Conservation (phyloP, 179 eudicot species). For the Nepenthes alata region DNA sequence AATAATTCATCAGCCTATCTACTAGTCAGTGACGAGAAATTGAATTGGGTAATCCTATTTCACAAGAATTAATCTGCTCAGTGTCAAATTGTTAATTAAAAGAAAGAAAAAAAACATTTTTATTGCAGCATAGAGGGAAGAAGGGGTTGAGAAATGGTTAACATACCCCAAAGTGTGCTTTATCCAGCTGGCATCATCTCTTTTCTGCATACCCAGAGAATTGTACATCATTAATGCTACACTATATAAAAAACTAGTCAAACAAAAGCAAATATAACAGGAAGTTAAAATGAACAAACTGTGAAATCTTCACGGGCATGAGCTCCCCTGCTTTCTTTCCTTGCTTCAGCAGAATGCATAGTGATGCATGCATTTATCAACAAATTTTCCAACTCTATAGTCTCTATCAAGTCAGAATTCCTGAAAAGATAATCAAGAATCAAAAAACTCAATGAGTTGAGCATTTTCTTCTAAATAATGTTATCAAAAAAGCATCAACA, state of each 20-base stretch:
- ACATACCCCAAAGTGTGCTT: conserved; percentile 80
- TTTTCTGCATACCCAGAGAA: conserved; percentile 41
- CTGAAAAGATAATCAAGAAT: conserved; percentile 19
- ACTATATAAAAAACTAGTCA: neutral
- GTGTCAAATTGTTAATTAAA: neutral
- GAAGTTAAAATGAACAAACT: conserved; percentile 30
- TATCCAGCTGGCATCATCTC: conserved; percentile 88
- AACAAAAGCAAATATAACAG: neutral
- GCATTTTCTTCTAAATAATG: neutral
- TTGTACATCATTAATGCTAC: conserved; percentile 1
- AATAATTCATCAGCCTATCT: no score
- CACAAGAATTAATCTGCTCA: neutral
- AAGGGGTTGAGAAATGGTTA: neutral
- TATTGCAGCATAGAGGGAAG: no score
- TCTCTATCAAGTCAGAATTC: conserved; percentile 94
- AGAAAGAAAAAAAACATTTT: no score
- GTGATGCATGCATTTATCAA: conserved; percentile 91
- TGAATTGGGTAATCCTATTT: no score
- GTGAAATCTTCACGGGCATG: conserved; percentile 99
- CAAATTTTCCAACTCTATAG: conserved; percentile 90
- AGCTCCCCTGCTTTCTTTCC: conserved; percentile 99
- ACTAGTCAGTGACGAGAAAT: no score
- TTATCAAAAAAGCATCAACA: neutral
- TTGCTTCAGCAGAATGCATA: conserved; percentile 99
- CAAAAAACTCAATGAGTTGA: neutral